Evolutionary conservation across 2,329 filamentous ascomycete genomes (phyloP).

Genomic region (Monosporascus sp.): DNA sequence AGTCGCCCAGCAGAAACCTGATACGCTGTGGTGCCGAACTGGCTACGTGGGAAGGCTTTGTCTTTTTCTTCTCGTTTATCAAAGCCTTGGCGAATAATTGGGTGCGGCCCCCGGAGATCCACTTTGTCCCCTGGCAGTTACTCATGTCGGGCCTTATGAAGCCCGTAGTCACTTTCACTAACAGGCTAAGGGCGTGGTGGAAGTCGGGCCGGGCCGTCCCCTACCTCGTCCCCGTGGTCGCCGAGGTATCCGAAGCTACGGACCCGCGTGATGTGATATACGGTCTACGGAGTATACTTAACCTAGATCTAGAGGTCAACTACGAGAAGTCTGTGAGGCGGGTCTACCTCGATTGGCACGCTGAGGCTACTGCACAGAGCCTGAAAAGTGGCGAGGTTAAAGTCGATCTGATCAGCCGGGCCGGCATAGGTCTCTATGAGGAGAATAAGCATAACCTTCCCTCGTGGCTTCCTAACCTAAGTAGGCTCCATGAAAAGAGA

Average conservation of each 20-base stretch:
- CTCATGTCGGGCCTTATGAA: too few species aligned
- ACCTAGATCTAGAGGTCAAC: not conserved
- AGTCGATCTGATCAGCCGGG: not conserved
- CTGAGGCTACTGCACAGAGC: not conserved
- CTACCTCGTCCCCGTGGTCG: not conserved
- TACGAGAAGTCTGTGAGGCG: not conserved
- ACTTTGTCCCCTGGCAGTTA: too few species aligned
- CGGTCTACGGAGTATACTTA: not conserved
- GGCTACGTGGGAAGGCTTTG: not conserved
- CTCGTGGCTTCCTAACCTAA: not conserved
- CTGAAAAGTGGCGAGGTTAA: not conserved
- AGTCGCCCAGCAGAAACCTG: not conserved
- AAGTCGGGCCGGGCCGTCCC: not conserved
- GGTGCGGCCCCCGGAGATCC: not conserved
- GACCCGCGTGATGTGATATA: not conserved
- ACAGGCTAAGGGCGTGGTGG: not conserved
- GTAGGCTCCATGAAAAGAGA: not conserved
- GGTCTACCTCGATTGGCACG: not conserved
- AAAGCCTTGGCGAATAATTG: not conserved
- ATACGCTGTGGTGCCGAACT: not conserved
- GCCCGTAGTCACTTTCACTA: not conserved
- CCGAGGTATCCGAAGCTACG: not conserved
- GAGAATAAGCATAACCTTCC: not conserved
- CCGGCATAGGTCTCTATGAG: not conserved
- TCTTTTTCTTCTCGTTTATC: not conserved